Evolutionary conservation across 768 basidiomycete genomes (phyloP).

Genomic region (Podaxis sp.): DNA sequence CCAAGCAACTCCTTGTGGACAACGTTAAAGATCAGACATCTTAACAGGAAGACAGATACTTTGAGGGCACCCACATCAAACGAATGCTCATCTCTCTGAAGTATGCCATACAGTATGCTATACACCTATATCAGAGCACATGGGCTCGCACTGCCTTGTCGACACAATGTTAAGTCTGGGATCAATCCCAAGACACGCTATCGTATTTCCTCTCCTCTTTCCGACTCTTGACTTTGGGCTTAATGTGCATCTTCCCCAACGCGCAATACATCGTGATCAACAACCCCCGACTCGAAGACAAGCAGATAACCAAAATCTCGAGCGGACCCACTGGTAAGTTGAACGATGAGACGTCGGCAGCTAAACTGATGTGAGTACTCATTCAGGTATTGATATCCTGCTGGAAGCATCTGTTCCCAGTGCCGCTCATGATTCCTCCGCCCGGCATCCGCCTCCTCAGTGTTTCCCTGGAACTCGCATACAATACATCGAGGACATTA

Average conservation of each 20-base stretch:
- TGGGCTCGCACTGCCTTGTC: too few species aligned
- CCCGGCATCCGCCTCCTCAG: background rate
- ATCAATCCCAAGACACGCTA: too few species aligned
- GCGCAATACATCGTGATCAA: constrained; percentile 11
- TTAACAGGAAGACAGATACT: too few species aligned
- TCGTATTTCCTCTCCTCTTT: background rate
- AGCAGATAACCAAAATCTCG: background rate
- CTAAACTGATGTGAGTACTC: background rate
- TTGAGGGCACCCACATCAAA: too few species aligned
- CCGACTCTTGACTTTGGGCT: constrained; percentile 1
- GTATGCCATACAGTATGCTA: too few species aligned
- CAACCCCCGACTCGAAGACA: background rate
- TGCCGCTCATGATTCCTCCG: background rate
- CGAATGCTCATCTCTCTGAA: too few species aligned
- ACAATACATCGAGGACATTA: background rate
- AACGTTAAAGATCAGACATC: too few species aligned
- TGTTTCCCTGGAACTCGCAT: background rate
- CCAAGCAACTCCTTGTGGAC: too few species aligned
- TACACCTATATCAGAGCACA: too few species aligned
- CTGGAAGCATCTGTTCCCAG: background rate
- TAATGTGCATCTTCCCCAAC: constrained; percentile 2
- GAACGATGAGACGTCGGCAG: background rate
- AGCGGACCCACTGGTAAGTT: background rate
- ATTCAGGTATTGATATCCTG: background rate
- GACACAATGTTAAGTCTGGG: too few species aligned